Percentiles rank a stretch among this genome's conserved stretches.
phyloP scores from a whole-genome alignment of 805 yeast genomes.

The Pichia rugopelliculosa region DNA sequence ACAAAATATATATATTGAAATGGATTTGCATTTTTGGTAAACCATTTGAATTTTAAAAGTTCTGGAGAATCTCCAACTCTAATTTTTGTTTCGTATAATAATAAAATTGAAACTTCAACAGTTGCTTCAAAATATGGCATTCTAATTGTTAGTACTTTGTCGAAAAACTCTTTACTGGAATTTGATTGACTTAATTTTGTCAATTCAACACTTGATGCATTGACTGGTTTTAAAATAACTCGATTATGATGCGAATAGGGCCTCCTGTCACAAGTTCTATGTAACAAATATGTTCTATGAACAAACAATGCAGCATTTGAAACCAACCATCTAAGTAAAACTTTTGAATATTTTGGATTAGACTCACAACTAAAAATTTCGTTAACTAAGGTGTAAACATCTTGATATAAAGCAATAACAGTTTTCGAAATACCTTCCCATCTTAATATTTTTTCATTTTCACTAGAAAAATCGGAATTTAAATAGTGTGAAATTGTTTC shows the following conservation, averaged over 20 bases:
- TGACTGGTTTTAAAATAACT: constrained; percentile 7
- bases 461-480: constrained; percentile 11
- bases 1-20: constrained; percentile 12
- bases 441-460: constrained; percentile 6
- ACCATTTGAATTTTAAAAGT: constrained; percentile 11
- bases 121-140: constrained; percentile 4
- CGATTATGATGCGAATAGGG: constrained; percentile 11
- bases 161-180: constrained; percentile 7
- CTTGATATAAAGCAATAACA: constrained; percentile 11
- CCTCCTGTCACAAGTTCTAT: constrained; percentile 8
- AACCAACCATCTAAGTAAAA: constrained; percentile 79
- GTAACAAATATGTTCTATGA: constrained; percentile 10
- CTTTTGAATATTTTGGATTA: constrained; percentile 30
- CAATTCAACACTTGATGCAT: constrained; percentile 3
- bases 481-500: constrained; percentile 13
- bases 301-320: constrained; percentile 73
- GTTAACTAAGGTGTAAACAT: constrained; percentile 4
- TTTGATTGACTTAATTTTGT: constrained; percentile 4
- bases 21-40: constrained; percentile 12
- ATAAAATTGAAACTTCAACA: constrained; percentile 7
- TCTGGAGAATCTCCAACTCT: constrained; percentile 5
- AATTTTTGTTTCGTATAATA: constrained; percentile 10
- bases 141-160: constrained; percentile 2
- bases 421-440: constrained; percentile 8
- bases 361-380: constrained; percentile 11